phyloP scores from a whole-genome alignment of 176 grass and related monocot genomes.

The Cenchrus fungigraminus region DNA sequence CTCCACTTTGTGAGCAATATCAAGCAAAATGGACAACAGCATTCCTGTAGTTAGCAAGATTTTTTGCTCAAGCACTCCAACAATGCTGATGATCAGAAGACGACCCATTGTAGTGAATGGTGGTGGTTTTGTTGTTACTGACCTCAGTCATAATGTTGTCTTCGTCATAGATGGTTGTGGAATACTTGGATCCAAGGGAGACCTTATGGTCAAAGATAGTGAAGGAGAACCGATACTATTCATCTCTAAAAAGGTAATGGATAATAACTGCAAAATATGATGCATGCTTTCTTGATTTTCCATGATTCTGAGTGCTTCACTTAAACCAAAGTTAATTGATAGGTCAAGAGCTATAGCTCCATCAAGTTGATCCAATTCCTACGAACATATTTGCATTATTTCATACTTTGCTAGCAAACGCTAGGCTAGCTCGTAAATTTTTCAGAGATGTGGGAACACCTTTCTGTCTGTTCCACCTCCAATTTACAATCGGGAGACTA shows the following conservation, averaged over 20 bases:
- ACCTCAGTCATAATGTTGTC: slow-evolving; percentile 51
- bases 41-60: slow-evolving; percentile 84
- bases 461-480: slow-evolving; percentile 25
- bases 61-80: slow-evolving; percentile 61
- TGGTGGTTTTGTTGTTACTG: slow-evolving; percentile 83
- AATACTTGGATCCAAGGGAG: slow-evolving; percentile 75
- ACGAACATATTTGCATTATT: slow-evolving; percentile 20
- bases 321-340: slow-evolving; percentile 24
- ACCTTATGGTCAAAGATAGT: slow-evolving; percentile 67
- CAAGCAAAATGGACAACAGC: slow-evolving; percentile 48
- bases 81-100: slow-evolving; percentile 65
- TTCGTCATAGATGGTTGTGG: slow-evolving; percentile 88
- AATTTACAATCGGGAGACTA: slow-evolving; percentile 1
- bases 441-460: slow-evolving; percentile 14
- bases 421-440: slow-evolving; percentile 25
- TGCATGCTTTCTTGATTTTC: slow-evolving; percentile 6
- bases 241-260: slow-evolving; percentile 81
- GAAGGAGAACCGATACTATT: slow-evolving; percentile 72
- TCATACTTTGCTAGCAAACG: neutral
- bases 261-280: slow-evolving; percentile 27
- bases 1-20: slow-evolving; percentile 19
- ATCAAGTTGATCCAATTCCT: slow-evolving; percentile 22
- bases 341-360: slow-evolving; percentile 9
- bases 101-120: slow-evolving; percentile 71
- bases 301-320: slow-evolving; percentile 26